Evolutionary conservation across 2,329 filamentous ascomycete species (phyloP).

Genomic region (Colletotrichum euphorbiae): DNA sequence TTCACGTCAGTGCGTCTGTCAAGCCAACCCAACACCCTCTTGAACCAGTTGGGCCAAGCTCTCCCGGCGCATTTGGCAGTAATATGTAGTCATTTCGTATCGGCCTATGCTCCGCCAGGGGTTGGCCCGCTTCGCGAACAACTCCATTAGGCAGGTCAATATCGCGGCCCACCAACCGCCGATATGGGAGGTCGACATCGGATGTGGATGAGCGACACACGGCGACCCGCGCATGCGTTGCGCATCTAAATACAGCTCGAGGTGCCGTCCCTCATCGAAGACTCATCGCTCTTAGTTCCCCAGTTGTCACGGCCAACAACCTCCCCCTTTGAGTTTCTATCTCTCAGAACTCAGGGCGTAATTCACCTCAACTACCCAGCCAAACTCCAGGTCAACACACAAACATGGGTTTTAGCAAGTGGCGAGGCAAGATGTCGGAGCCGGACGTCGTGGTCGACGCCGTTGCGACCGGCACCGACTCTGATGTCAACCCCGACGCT

Average conservation of each 20-base stretch:
- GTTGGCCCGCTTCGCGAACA: conserved; percentile 25
- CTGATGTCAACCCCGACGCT: conserved; percentile 53
- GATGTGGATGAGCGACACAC: background rate
- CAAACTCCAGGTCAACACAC: background rate
- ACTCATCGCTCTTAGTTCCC: background rate
- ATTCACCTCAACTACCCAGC: background rate
- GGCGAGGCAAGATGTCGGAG: conserved; percentile 58
- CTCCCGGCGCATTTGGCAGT: conserved; percentile 11
- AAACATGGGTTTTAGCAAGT: conserved; percentile 50
- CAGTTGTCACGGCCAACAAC: conserved; percentile 20
- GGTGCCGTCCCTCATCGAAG: background rate
- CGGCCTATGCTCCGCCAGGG: conserved; percentile 28
- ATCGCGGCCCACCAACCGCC: conserved; percentile 31
- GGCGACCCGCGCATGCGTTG: background rate
- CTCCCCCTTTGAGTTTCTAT: conserved; percentile 31
- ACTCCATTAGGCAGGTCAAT: conserved; percentile 37
- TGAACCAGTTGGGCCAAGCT: conserved; percentile 19
- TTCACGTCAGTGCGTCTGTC: conserved; percentile 22
- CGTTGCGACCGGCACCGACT: conserved; percentile 52
- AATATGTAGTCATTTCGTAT: conserved; percentile 23
- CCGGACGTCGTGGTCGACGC: conserved; percentile 53
- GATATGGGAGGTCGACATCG: conserved; percentile 19
- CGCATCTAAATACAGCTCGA: conserved; percentile 35
- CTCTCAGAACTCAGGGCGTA: conserved; percentile 22
- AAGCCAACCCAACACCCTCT: conserved; percentile 11